Evolutionary conservation across 768 basidiomycete genomes (phyloP).

Genomic region (Lactarius akahatsu): DNA sequence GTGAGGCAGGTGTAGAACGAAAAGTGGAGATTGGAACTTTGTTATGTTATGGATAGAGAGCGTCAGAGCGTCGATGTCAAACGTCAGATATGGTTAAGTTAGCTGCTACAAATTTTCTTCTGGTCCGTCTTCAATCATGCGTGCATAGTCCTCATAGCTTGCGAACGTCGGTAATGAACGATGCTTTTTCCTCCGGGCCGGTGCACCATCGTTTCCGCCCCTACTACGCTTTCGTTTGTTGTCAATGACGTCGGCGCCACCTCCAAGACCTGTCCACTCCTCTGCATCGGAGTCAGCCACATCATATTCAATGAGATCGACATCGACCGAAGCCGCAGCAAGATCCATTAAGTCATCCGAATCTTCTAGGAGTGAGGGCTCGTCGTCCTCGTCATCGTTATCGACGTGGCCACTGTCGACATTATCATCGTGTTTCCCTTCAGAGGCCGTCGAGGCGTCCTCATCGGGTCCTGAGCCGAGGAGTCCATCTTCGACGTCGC

Average conservation of each 20-base stretch:
- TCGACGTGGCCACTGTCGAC: conserved; percentile 21
- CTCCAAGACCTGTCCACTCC: conserved; percentile 56
- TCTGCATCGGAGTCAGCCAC: conserved; percentile 49
- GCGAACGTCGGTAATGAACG: conserved; percentile 76
- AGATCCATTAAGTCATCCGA: conserved; percentile 66
- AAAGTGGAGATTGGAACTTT: too few relatives aligned
- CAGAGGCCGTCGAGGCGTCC: conserved; percentile 36
- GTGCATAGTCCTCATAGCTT: conserved; percentile 83
- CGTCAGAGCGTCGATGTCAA: background rate
- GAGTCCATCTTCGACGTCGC: conserved; percentile 30
- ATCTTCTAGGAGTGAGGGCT: conserved; percentile 61
- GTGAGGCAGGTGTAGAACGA: too few relatives aligned
- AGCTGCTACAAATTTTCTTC: conserved; percentile 57
- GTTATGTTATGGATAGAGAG: background rate
- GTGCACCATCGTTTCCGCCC: conserved; percentile 38
- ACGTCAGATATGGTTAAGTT: background rate
- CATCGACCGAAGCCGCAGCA: conserved; percentile 51
- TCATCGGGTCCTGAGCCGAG: conserved; percentile 37
- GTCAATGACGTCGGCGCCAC: conserved; percentile 29
- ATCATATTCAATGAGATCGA: conserved; percentile 60
- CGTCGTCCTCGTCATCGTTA: conserved; percentile 36
- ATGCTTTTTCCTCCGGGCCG: conserved; percentile 64
- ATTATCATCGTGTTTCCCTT: conserved; percentile 33
- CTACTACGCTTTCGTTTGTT: conserved; percentile 48
- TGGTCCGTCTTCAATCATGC: conserved; percentile 75